phyloP scores from a whole-genome alignment of 495 filamentous ascomycete species.

The Talaromyces trachyspermus region DNA sequence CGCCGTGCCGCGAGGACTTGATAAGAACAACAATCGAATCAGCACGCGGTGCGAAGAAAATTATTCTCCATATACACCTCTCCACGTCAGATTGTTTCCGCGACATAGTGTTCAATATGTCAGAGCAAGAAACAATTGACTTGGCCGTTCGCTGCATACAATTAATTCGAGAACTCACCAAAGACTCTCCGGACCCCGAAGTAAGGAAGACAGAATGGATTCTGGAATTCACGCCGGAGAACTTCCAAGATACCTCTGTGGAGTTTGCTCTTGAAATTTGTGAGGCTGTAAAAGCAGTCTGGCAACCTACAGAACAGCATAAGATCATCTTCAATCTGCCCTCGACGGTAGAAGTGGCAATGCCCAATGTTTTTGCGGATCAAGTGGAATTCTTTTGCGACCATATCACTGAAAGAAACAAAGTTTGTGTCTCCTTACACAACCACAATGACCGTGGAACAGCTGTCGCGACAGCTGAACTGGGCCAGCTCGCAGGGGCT shows the following conservation, averaged over 20 bases:
- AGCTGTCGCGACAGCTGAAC: constrained; percentile 78
- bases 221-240: constrained; percentile 95
- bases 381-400: constrained; percentile 94
- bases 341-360: constrained; percentile 92
- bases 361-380: constrained; percentile 94
- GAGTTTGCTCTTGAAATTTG: constrained; percentile 81
- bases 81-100: constrained; percentile 93
- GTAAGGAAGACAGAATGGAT: constrained; percentile 85
- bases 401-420: constrained; percentile 69
- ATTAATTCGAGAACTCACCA: constrained; percentile 83
- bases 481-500: constrained; percentile 94
- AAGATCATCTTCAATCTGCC: constrained; percentile 97
- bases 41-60: constrained; percentile 84
- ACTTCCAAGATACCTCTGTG: constrained; percentile 83
- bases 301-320: constrained; percentile 73
- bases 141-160: constrained; percentile 82
- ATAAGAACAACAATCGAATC: constrained; percentile 87
- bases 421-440: constrained; percentile 77
- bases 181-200: constrained; percentile 72
- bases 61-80: constrained; percentile 93
- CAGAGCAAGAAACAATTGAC: constrained; percentile 71
- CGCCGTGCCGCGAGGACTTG: constrained; percentile 90
- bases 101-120: constrained; percentile 80
- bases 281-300: constrained; percentile 89
- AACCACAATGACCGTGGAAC: constrained; percentile 94